Percentiles rank a stretch among this genome's conserved stretches.
Evolutionary conservation across 2,329 filamentous ascomycete genomes (phyloP).

Genomic region (Furcasterigmium furcatum): DNA sequence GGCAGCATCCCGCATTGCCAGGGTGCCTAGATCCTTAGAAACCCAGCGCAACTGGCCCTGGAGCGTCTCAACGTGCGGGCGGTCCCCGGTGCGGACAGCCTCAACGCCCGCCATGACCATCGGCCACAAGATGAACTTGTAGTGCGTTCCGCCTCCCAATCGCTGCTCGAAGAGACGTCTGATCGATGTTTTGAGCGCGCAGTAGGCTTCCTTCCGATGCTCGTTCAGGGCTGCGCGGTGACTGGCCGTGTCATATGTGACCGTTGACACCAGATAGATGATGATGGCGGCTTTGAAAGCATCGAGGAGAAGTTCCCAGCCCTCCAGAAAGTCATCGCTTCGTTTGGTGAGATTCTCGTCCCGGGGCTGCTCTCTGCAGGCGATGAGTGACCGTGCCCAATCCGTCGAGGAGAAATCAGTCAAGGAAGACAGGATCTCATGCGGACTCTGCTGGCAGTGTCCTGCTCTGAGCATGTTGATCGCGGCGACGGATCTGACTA

Average conservation of each 20-base stretch:
- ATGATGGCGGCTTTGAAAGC: not conserved
- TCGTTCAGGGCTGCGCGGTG: not conserved
- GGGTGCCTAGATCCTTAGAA: not conserved
- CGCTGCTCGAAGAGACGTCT: not conserved
- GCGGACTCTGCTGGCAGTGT: not conserved
- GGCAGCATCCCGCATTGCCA: not conserved
- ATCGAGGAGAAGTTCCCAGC: not conserved
- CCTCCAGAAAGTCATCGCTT: not conserved
- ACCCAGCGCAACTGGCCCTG: not conserved
- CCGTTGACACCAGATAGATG: not conserved
- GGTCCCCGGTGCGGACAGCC: not conserved
- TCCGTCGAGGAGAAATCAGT: not conserved
- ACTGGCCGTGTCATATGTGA: too few species aligned
- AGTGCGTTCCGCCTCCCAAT: not conserved
- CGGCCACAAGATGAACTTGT: constrained; percentile 1
- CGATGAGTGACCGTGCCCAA: not conserved
- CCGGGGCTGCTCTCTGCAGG: not conserved
- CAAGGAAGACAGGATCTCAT: not conserved
- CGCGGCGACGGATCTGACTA: not conserved
- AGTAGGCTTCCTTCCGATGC: not conserved
- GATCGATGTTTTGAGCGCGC: not conserved
- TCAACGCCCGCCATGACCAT: constrained; percentile 1
- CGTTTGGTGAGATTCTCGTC: not conserved
- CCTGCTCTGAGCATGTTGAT: not conserved
- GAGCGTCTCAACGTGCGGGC: not conserved